Conservation (phyloP, 2,329 filamentous ascomycete species). For the Lecanicillium sp. region DNA sequence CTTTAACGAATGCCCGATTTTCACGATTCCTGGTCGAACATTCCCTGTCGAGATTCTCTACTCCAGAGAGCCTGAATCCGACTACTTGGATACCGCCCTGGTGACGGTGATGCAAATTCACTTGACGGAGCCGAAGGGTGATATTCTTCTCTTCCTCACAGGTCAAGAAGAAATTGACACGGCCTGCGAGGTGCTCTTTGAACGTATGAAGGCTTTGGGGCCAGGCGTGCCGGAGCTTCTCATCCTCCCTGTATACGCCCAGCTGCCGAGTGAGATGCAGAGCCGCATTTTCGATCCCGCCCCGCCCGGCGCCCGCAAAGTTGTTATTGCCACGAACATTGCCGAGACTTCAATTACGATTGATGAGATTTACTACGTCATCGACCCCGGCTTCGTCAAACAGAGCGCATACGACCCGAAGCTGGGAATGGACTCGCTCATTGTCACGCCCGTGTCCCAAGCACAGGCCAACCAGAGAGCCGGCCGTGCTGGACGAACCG, state of each 20-base stretch:
- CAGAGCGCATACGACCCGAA: conserved; percentile 97
- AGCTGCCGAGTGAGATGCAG: conserved; percentile 88
- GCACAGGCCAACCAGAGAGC: conserved; percentile 93
- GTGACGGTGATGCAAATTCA: conserved; percentile 98
- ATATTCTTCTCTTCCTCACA: conserved; percentile 94
- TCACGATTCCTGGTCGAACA: conserved; percentile 90
- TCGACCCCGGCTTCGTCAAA: conserved; percentile 96
- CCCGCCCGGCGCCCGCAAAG: conserved; percentile 78
- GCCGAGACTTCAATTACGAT: conserved; percentile 98
- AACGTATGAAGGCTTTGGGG: conserved; percentile 93
- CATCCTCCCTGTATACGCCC: conserved; percentile 93
- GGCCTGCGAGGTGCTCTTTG: conserved; percentile 82
- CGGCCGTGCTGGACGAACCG: conserved; percentile 87
- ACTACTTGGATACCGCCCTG: conserved; percentile 91
- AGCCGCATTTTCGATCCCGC: conserved; percentile 92
- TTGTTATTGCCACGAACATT: conserved; percentile 97
- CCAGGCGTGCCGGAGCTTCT: conserved; percentile 86
- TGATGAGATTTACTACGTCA: conserved; percentile 94
- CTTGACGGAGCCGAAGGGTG: conserved; percentile 81
- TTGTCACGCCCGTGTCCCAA: conserved; percentile 94
- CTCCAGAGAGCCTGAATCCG: conserved; percentile 87
- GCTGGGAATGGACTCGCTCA: conserved; percentile 92
- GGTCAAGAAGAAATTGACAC: conserved; percentile 98
- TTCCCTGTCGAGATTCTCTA: conserved; percentile 96
- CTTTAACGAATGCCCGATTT: conserved; percentile 93